A percentile compares a stretch with the other conserved stretches of the same genome.
phyloP scores from a whole-genome alignment of 2,329 filamentous ascomycete genomes.

The Purpureocillium takamizusanense region DNA sequence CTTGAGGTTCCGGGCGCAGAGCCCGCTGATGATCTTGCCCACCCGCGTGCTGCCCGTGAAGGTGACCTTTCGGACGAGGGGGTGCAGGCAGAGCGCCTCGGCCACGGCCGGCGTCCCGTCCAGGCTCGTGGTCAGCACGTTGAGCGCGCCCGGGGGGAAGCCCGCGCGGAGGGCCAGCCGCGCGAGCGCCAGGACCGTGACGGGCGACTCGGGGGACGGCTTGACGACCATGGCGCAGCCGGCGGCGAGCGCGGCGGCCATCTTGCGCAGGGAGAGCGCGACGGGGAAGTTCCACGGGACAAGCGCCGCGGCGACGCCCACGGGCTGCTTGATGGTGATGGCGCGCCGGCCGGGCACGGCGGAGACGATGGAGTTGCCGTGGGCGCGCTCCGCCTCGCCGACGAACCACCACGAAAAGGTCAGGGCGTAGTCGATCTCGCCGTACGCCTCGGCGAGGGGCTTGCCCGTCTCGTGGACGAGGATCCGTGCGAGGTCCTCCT shows the following conservation, averaged over 20 bases:
- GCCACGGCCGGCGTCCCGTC: conserved; percentile 33
- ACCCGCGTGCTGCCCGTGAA: conserved; percentile 69
- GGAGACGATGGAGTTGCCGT: conserved; percentile 50
- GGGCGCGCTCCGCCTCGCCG: conserved; percentile 38
- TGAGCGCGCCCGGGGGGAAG: conserved; percentile 64
- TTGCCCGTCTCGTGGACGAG: conserved; percentile 46
- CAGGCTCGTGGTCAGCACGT: conserved; percentile 35
- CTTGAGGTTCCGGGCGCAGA: conserved; percentile 55
- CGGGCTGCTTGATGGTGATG: conserved; percentile 55
- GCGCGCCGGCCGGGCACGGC: conserved; percentile 54
- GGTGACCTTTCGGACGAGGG: conserved; percentile 52
- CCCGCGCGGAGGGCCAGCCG: conserved; percentile 62
- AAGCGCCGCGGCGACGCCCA: conserved; percentile 24
- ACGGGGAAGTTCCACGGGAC: conserved; percentile 51
- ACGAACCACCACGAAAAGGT: conserved; percentile 50
- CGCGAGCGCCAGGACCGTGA: conserved; percentile 61
- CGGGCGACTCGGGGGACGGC: conserved; percentile 64
- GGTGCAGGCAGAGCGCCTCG: conserved; percentile 36
- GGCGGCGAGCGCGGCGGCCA: conserved; percentile 52
- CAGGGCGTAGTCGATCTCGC: conserved; percentile 46
- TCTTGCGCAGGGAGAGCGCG: conserved; percentile 39
- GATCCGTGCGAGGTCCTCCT: conserved; percentile 29
- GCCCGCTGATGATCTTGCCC: conserved; percentile 54
- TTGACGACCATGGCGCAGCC: conserved; percentile 71
- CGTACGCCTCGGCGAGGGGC: conserved; percentile 41